phyloP scores from a whole-genome alignment of 148 eudicot species.

The Rhododendron vialii region DNA sequence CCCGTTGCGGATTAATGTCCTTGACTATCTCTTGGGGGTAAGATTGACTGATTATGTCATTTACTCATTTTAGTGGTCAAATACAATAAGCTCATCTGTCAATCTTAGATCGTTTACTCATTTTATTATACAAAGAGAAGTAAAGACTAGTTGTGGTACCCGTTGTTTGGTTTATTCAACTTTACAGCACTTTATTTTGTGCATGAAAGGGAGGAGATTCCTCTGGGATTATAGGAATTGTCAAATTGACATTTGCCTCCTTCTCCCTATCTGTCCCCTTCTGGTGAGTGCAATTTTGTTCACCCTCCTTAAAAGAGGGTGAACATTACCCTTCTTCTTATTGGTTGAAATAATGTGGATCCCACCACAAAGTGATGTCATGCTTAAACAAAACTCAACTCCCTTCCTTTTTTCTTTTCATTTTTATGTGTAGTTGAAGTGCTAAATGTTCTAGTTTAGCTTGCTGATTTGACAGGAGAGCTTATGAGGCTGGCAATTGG shows the following conservation, averaged over 20 bases:
- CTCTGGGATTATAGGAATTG: neutral
- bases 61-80: neutral
- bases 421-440: neutral
- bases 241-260: neutral
- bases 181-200: neutral
- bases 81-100: neutral
- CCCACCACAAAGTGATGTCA: too few species aligned
- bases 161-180: neutral
- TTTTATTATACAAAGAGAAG: neutral
- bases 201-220: neutral
- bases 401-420: neutral
- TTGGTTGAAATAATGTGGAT: too few species aligned
- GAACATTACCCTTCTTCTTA: too few species aligned
- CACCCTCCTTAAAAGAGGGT: too few species aligned
- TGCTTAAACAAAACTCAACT: too few species aligned
- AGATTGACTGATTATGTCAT: conserved; percentile 10
- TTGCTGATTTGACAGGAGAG: conserved; percentile 98
- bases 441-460: conserved; percentile 39
- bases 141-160: neutral
- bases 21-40: conserved; percentile 98
- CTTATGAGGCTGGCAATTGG: conserved; percentile 96
- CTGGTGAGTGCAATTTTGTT: too few species aligned
- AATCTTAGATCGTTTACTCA: neutral
- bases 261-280: neutral
- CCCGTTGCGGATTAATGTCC: conserved; percentile 83